Percentiles rank a stretch among this genome's conserved stretches.
Evolutionary conservation across 163 green algal species (phyloP).

Genomic region (Chlamydomonas reinhardtii): DNA sequence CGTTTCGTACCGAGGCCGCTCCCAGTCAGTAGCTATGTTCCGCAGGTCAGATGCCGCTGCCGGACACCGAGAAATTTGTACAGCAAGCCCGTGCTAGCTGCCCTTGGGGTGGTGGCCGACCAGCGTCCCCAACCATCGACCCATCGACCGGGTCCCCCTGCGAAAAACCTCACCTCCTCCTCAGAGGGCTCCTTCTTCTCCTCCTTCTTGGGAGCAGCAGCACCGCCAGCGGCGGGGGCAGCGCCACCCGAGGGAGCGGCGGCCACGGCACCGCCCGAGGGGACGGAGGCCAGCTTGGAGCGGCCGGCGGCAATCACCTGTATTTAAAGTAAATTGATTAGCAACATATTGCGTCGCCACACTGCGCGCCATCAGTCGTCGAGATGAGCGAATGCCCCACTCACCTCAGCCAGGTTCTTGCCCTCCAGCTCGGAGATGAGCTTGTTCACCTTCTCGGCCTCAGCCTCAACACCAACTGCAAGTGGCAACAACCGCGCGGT

Average conservation of each 20-base stretch:
- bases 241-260: constrained; percentile 65
- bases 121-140: too few species aligned
- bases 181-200: constrained; percentile 87
- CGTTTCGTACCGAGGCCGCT: too few species aligned
- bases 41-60: too few species aligned
- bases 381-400: constrained; percentile 1
- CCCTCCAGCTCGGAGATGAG: constrained; percentile 90
- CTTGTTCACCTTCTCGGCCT: constrained; percentile 78
- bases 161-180: constrained; percentile 86
- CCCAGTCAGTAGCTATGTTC: too few species aligned
- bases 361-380: background rate
- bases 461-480: constrained; percentile 88
- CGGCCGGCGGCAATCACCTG: constrained; percentile 67
- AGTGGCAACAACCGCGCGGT: too few species aligned
- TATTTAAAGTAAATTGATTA: background rate
- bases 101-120: too few species aligned
- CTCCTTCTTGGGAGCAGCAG: constrained; percentile 73
- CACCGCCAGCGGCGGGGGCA: constrained; percentile 59
- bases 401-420: constrained; percentile 89
- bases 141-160: background rate
- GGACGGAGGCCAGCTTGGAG: constrained; percentile 90
- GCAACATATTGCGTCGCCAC: background rate
- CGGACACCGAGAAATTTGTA: too few species aligned
- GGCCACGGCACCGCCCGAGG: constrained; percentile 73
- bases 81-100: background rate